Evolutionary conservation across 768 basidiomycete species (phyloP).

Genomic region (Trametes cingulata): DNA sequence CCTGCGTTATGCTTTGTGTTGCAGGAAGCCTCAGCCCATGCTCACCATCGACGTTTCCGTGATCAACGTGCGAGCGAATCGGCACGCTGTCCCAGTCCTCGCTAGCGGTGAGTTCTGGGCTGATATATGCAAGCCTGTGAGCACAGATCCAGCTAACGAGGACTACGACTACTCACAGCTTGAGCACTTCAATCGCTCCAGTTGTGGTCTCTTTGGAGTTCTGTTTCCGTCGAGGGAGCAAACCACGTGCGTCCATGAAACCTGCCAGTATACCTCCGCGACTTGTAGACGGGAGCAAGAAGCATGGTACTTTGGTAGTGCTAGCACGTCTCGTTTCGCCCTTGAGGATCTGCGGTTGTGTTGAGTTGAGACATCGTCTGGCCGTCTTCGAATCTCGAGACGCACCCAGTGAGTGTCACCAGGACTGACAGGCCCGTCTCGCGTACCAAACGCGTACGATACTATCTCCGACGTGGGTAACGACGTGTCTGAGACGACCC

Average conservation of each 20-base stretch:
- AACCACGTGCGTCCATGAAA: conserved; percentile 49
- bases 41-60: conserved; percentile 23
- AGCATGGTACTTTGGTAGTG: conserved; percentile 46
- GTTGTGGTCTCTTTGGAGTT: conserved; percentile 43
- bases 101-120: conserved; percentile 54
- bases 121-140: conserved; percentile 25
- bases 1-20: not conserved
- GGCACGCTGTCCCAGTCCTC: conserved; percentile 49
- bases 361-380: not conserved
- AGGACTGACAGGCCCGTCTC: conserved; percentile 17
- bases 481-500: conserved; percentile 30
- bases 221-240: conserved; percentile 34
- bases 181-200: conserved; percentile 52
- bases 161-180: conserved; percentile 45
- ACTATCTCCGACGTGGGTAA: conserved; percentile 40
- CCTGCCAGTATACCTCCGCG: conserved; percentile 45
- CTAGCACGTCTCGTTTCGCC: conserved; percentile 38
- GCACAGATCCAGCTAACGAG: not conserved
- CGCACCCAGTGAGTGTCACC: conserved; percentile 43
- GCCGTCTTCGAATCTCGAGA: too few species aligned
- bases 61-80: conserved; percentile 45
- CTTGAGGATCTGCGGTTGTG: conserved; percentile 4
- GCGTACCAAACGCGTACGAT: conserved; percentile 32
- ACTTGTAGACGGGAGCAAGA: conserved; percentile 41
- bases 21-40: not conserved